These are phyloP conservation scores for Xylaria grammica DNA, from an alignment of 495 filamentous ascomycete species.

Conservation along the genomic window DNA sequence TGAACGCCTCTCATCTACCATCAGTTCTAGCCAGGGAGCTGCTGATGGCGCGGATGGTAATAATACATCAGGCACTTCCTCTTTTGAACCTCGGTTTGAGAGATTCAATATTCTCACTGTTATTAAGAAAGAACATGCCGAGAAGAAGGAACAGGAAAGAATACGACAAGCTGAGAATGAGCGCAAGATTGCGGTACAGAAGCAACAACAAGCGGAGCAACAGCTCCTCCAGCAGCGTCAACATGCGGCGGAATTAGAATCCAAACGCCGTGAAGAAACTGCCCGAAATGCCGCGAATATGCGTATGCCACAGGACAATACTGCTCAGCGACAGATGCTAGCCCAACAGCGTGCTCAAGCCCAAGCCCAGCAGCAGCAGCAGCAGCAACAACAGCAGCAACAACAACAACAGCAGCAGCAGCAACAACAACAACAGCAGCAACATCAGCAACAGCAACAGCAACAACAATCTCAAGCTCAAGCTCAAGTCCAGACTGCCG, in stretches of 20 bases:
- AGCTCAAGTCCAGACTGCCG: slow-evolving; percentile 36
- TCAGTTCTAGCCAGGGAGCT: slow-evolving; percentile 59
- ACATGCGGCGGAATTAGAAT: slow-evolving; percentile 41
- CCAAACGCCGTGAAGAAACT: slow-evolving; percentile 42
- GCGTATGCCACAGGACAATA: slow-evolving; percentile 36
- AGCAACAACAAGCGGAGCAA: slow-evolving; percentile 45
- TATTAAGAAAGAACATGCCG: slow-evolving; percentile 78
- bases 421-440: slow-evolving; percentile 37
- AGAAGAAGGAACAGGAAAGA: slow-evolving; percentile 69
- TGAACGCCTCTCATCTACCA: slow-evolving; percentile 71
- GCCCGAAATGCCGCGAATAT: slow-evolving; percentile 43
- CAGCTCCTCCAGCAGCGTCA: slow-evolving; percentile 31
- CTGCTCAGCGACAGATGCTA: slow-evolving; percentile 37
- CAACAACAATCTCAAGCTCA: slow-evolving; percentile 48
- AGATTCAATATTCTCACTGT: slow-evolving; percentile 87
- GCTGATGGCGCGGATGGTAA: slow-evolving; percentile 72
- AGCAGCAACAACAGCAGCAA: slow-evolving; percentile 45
- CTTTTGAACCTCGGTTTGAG: slow-evolving; percentile 87
- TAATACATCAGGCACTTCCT: slow-evolving; percentile 67
- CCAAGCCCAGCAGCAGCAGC: slow-evolving; percentile 49
- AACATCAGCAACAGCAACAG: slow-evolving; percentile 43
- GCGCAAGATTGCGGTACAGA: slow-evolving; percentile 61
- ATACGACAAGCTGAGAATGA: slow-evolving; percentile 67
- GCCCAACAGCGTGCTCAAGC: slow-evolving; percentile 44
- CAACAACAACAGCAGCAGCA: slow-evolving; percentile 38